Evolutionary conservation across 2,329 filamentous ascomycete genomes (phyloP), one percentile per base, ranked within the genome.

Genomic region (Microsporum ferrugineum): DNA sequence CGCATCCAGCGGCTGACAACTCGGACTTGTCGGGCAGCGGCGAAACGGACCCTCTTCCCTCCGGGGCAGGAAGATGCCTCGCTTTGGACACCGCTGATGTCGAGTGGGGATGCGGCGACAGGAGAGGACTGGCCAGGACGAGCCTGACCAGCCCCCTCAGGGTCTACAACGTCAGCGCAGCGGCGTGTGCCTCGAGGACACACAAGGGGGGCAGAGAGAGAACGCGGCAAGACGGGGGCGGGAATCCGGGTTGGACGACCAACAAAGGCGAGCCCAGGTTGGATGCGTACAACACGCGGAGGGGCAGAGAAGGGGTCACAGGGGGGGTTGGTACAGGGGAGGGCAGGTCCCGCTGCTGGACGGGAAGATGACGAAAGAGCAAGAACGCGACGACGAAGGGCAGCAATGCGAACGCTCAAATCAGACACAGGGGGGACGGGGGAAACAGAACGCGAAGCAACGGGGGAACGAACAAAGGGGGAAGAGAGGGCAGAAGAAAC

Each of bases 381-480:
- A 53, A 53, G 17, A n/a, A 53, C 47, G 2, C 47, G 47, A 31
- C 27, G 10, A 53, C 47, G 47, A 23, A 53, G 33, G 2, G 47
- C 47, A 53, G 47, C 47, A 53, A 53, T 10, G n/a, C 47, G 47
- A 31, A 34, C 17, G 27, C 23, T 14, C 23, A 53, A 56, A 14
- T 31, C n/a, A 43, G 14, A 34, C 27, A 47, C 43, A 49, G 59
- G 39, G 39, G 34, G 51, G 41, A 33, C 49, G 58, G 58, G 45
- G 39, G 49, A 49, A 39, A 60, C 33, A 29, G 47, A 36, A 63
- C 53, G 43, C 61, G 33, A 59, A 57, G 59, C 56, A 59, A 57
- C 55, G 58, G 17, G 43, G n/a, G 43, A 57, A 57, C 12, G 12
- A 58, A 56, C 33, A 39, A 66, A 33, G n/a, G 55, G 58, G 64